phyloP scores from a whole-genome alignment of 495 filamentous ascomycete genomes.

The Neurospora discreta region DNA sequence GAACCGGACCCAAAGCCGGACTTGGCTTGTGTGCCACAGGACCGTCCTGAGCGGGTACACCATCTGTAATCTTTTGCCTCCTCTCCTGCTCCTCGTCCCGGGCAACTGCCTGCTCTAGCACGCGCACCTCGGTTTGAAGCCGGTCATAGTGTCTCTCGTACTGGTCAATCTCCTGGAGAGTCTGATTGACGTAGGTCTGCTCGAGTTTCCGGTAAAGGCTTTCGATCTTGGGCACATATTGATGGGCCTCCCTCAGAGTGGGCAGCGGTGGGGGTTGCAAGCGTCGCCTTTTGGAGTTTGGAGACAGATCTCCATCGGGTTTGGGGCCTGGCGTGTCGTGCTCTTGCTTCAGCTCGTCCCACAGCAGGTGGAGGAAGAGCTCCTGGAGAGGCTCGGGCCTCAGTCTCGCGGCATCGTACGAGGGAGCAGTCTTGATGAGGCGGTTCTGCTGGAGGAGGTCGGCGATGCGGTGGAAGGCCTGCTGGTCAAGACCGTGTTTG shows the following conservation, averaged over 20 bases:
- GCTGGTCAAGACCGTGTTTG: conserved; percentile 48
- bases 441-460: conserved; percentile 58
- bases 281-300: conserved; percentile 61
- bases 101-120: conserved; percentile 39
- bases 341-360: conserved; percentile 52
- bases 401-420: conserved; percentile 62
- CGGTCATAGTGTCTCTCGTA: conserved; percentile 59
- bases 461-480: conserved; percentile 64
- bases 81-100: not conserved
- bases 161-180: conserved; percentile 57
- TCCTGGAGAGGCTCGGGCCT: conserved; percentile 67
- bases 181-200: conserved; percentile 55
- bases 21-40: not conserved
- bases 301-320: conserved; percentile 28
- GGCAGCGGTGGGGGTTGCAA: conserved; percentile 52
- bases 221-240: conserved; percentile 55
- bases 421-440: conserved; percentile 52
- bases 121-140: conserved; percentile 54
- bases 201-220: conserved; percentile 62
- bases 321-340: conserved; percentile 9
- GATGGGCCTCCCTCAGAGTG: conserved; percentile 50
- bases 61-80: conserved; percentile 4
- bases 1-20: not conserved
- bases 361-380: conserved; percentile 62
- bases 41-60: not conserved